Percentiles rank a stretch among this genome's conserved stretches.
phyloP scores from a whole-genome alignment of 2,329 filamentous ascomycete genomes.

The Penicillium paneum region DNA sequence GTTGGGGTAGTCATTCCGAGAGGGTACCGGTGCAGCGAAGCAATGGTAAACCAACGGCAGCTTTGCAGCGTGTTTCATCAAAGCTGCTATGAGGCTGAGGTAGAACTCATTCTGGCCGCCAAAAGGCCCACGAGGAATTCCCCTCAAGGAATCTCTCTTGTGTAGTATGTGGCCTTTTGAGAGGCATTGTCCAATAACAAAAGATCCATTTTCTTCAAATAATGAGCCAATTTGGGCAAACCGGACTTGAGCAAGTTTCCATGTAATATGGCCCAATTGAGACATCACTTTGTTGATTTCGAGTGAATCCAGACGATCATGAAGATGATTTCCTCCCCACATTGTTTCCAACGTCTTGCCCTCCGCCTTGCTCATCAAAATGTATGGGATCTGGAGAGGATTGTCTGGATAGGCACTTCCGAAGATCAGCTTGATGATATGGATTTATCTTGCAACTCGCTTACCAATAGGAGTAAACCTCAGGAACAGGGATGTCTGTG shows the following conservation, averaged over 20 bases:
- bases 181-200: not conserved
- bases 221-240: not conserved
- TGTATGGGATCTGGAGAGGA: not conserved
- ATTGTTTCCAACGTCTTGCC: not conserved
- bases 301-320: not conserved
- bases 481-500: not conserved
- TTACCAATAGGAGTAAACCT: not conserved
- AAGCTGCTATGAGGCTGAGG: not conserved
- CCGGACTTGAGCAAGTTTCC: not conserved
- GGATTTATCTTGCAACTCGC: not conserved
- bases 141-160: not conserved
- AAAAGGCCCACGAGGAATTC: not conserved
- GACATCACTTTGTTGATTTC: not conserved
- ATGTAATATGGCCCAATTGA: not conserved
- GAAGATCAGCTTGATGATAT: not conserved
- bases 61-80: not conserved
- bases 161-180: not conserved
- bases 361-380: not conserved
- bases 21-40: not conserved
- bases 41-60: not conserved
- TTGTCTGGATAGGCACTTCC: not conserved
- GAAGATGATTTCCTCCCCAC: not conserved
- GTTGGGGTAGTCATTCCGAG: not conserved
- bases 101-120: not conserved
- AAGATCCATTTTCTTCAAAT: not conserved